Evolutionary conservation across 805 yeast species (phyloP), one percentile per base, ranked within the genome.

Genomic region (Metschnikowia rubicola): DNA sequence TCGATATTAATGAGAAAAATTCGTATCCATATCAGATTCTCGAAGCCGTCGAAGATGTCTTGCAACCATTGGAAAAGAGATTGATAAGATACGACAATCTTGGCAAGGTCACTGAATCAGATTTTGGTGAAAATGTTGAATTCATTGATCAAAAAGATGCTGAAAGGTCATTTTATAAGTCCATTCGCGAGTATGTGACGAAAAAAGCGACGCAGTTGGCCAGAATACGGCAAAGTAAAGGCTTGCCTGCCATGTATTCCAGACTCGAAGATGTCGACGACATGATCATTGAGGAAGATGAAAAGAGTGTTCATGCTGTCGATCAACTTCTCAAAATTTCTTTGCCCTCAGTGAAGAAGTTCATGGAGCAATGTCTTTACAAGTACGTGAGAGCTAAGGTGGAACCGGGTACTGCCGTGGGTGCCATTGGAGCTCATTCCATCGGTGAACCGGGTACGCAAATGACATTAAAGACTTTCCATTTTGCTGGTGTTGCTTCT

Each of bases 371-470:
- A 57, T 87, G 97, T 56, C 75, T 92, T 50, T 71, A 73, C 56
- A 94, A 94, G 68, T 94, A 94, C 62, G 81, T 81, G 45, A 78
- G 85, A 56, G 97, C 99, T 8, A 84, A 84, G 68, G 97, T 94
- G 13, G 99, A 94, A 66, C 99, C 99, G 1, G 99, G 98, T 52
- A 94, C 99, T 4, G 99, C 99, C 2, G 98, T 94, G 46, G 99
- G 99, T 56, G 98, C 99, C 26, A 91, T 94, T 70, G 99, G 98
- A 57, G 99, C 99, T 0, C 99, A 94, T 74, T 89, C 96, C 33
- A 91, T 91, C 71, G 97, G 97, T 75, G 97, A 91, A 66, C 97
- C 97, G 43, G 97, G 97, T 35, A 91, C 97, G 30, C 97, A 91
- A 70, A 91, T 91, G 97, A 91, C 97, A 2, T 78, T 91, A 70